Evolutionary conservation across 441 rosid genomes (phyloP), one percentile per base, ranked within the genome.

Genomic region (Mallotus japonicus): DNA sequence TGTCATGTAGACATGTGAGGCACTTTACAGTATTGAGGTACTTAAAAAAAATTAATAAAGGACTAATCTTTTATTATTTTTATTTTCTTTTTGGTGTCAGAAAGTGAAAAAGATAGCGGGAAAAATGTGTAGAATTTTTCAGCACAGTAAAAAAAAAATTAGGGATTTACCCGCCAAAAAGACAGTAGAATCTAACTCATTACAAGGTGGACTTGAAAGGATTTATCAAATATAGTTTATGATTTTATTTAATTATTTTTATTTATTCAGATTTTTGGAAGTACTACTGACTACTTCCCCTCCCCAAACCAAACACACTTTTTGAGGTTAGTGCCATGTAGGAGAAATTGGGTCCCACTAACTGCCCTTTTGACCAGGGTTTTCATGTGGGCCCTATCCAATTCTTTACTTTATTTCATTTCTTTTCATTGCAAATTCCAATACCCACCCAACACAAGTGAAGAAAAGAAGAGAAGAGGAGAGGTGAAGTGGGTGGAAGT

Each of bases 151-250:
- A 8, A 54, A 8, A 54, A 17, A 71, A 79, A 76, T 69, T 44
- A 80, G 82, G 75, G 79, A 32, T 69, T 83, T 82, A 83, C 90
- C 87, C 91, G 96, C 93, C 89, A 85, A 81, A 79, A 79, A 70
- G 49, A 72, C 19, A 70, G 0, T 15, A 20, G 20, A 32, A 60
- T 24, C 49, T 69, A 10, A n/a, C 24, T 42, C 28, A 51, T 13
- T 47, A 6, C 84, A 58, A 81, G 7, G 90, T 76, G 97, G 97
- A 92, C 92, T 85, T 79, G 76, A 87, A 79, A 74, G 66, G 67
- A 20, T 77, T 77, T 81, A 84, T 89, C 73, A 81, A 90, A 86
- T 87, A 54, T 63, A 76, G 73, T 87, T 86, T 73, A 80, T 19
- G 28, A 53, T 62, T 59, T 8, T 20, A n/a, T 68, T 24, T 42